phyloP scores from a whole-genome alignment of 495 filamentous ascomycete genomes.

The Daldinia vernicosa region DNA sequence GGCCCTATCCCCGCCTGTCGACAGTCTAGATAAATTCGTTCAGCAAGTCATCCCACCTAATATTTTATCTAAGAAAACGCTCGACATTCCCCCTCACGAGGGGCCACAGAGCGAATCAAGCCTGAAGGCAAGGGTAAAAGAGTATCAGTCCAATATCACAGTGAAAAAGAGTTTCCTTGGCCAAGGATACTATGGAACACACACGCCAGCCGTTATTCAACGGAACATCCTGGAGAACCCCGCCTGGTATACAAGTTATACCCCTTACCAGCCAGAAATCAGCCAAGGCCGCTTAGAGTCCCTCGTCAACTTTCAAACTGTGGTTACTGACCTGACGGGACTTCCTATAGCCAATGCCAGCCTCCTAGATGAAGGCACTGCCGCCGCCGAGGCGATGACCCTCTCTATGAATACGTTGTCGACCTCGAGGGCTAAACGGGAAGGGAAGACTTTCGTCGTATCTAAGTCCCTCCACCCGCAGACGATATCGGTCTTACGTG shows the following conservation, averaged over 20 bases:
- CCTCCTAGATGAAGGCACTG: conserved; percentile 91
- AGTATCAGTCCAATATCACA: conserved; percentile 73
- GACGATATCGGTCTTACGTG: conserved; percentile 85
- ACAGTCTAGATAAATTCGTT: conserved; percentile 86
- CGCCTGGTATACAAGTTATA: conserved; percentile 99
- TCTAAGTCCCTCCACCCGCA: conserved; percentile 87
- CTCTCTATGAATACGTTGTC: conserved; percentile 85
- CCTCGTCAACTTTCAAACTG: conserved; percentile 94
- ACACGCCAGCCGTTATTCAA: conserved; percentile 90
- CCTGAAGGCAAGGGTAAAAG: conserved; percentile 68
- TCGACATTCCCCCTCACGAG: conserved; percentile 52
- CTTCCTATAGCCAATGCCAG: conserved; percentile 94
- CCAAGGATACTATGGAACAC: conserved; percentile 86
- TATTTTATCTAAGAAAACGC: conserved; percentile 75
- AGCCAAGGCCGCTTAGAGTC: conserved; percentile 94
- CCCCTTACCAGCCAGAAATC: conserved; percentile 98
- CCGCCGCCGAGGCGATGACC: conserved; percentile 97
- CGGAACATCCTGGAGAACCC: conserved; percentile 94
- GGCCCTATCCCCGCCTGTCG: conserved; percentile 76
- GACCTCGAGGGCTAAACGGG: conserved; percentile 72
- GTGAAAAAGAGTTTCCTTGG: conserved; percentile 78
- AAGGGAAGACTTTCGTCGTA: conserved; percentile 83
- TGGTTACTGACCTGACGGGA: conserved; percentile 89
- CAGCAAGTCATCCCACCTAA: conserved; percentile 83
- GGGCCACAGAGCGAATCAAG: conserved; percentile 71